Conservation (phyloP, 495 filamentous ascomycete genomes). For the Penicillium turbatum region DNA sequence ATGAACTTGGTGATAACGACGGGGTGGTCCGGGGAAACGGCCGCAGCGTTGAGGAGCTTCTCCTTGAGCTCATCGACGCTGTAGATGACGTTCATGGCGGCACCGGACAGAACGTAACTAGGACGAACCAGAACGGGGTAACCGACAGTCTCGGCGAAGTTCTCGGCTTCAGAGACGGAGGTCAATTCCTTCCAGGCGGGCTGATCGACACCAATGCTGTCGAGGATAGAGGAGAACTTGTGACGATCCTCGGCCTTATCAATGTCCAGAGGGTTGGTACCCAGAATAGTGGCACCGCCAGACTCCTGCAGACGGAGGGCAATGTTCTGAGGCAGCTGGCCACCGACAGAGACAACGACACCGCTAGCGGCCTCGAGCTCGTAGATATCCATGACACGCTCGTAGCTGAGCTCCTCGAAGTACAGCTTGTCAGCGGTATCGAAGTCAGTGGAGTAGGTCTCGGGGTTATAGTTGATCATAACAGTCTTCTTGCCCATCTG, state of each 20-base stretch:
- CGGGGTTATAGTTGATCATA: constrained; percentile 97
- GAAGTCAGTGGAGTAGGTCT: constrained; percentile 86
- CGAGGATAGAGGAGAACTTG: constrained; percentile 96
- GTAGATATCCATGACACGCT: constrained; percentile 98
- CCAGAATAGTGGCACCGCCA: constrained; percentile 82
- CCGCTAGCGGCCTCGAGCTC: constrained; percentile 84
- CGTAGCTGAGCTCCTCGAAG: constrained; percentile 96
- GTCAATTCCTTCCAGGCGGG: constrained; percentile 97
- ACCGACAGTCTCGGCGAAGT: constrained; percentile 76
- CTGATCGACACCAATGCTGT: constrained; percentile 94
- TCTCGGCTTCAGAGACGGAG: constrained; percentile 78
- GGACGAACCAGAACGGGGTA: constrained; percentile 94
- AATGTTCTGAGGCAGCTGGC: constrained; percentile 96
- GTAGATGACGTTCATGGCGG: constrained; percentile 96
- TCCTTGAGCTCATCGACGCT: constrained; percentile 80
- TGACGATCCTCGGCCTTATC: constrained; percentile 96
- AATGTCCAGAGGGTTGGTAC: constrained; percentile 88
- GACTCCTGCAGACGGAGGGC: constrained; percentile 90
- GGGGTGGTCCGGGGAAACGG: constrained; percentile 92
- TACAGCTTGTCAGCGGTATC: constrained; percentile 94
- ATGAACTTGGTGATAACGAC: constrained; percentile 99
- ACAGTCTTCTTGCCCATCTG: constrained; percentile 95
- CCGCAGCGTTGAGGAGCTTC: constrained; percentile 81
- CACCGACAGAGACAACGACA: constrained; percentile 92
- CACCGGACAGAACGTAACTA: constrained; percentile 93